Evolutionary conservation across 441 rosid species (phyloP), one percentile per base, ranked within the genome.

Genomic region (Euphorbia celastroides): DNA sequence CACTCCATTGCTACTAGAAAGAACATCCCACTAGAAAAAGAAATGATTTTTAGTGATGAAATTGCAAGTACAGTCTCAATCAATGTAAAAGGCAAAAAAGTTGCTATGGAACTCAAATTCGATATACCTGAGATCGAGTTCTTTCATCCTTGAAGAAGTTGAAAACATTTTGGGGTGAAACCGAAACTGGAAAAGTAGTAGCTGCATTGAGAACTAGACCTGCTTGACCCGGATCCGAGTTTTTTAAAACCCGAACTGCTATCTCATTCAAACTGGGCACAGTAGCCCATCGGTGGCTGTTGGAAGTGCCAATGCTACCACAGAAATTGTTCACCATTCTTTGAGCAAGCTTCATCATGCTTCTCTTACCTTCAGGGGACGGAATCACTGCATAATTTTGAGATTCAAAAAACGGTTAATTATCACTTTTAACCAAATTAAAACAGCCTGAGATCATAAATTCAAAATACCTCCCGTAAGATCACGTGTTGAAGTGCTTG

Each of bases 261-360:
- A 84, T 82, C 59, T 92, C 95, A 56, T 82, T 80, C 46, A 74
- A 17, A 55, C 90, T 88, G 0, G 96, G 77, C 46, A 90, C 83
- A 5, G 93, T 72, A 9, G 89, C 83, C 86, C 96, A 82, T 20
- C 75, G 78, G 31, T 88, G 91, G 78, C 85, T 81, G 70, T 76
- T 87, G 1, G 99, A 90, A 5, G 90, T 83, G 75, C 97, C 80
- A 22, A 90, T 85, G 80, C 98, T 90, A 8, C 82, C 59, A 64
- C 98, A 92, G 78, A 86, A 95, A 74, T 66, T 92, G 68, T 70
- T 87, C 10, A 88, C 81, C 99, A 95, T 95, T 77, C 97, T 85
- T 67, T 90, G 98, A 31, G 95, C 86, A 65, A 95, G 97, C 75
- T 83, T 92, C 99, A 95, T 95, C 95, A 92, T 84, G 83, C 96